Evolutionary conservation across 768 basidiomycete genomes (phyloP), one percentile per base, ranked within the genome.

Genomic region (Fibroporia radiculosa): DNA sequence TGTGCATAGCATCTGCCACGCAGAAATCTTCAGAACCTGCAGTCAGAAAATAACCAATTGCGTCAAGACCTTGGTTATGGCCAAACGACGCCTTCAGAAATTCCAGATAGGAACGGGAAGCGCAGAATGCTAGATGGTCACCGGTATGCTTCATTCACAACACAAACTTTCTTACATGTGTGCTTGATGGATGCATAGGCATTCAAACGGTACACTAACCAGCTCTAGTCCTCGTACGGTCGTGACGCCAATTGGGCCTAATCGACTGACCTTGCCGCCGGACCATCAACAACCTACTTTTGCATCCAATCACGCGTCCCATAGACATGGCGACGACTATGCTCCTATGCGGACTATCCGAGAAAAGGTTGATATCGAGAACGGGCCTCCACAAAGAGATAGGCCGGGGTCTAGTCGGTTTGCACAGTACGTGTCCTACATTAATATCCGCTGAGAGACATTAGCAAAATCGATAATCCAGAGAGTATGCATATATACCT

Each of bases 401-500:
- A 68, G 71, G 47, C 77, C 79, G 18, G 67, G 69, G 20, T 74
- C 74, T 14, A 73, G 71, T 54, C 67, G 69, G 38, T 73, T 79
- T 52, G 55, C 61, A 33, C 64, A 77, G 80, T 79, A 64, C 55
- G 32, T 32, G 18, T 16, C 40, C 23, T 34, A 42, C 5, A 20
- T 43, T 18, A 33, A 33, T 24, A 29, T 39, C 19, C 22, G n/a
- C 19, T 23, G n/a, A 22, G 6, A 24, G 33, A 22, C n/a, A 19
- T 37, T 47, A 22, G 20, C 29, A 31, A 31, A 31, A 31, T 10
- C 29, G 22, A 12, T 29, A 33, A 41, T 25, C 52, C 41, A 89
- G 86, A 48, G 76, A 82, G 61, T 89, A 78, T 58, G 75, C 77
- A n/a, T 88, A 83, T 59, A 64, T 60, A 4, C 73, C 73, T 19